These are phyloP conservation scores for Sarocladiaceae sp. DNA, from an alignment of 2,329 filamentous ascomycete species.

Conservation along the genomic window DNA sequence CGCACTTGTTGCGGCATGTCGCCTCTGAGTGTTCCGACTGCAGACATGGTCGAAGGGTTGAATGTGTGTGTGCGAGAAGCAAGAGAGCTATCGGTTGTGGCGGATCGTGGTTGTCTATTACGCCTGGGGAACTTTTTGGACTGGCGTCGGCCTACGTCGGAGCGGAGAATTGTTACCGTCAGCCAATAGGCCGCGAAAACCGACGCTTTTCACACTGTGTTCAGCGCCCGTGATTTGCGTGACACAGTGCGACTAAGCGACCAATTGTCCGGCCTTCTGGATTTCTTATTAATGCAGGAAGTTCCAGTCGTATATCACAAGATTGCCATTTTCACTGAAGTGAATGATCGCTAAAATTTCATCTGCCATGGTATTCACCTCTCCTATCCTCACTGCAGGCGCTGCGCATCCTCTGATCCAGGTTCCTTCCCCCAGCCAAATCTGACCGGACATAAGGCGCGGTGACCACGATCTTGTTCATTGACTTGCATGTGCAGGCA, in stretches of 20 bases:
- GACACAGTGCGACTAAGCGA: neutral
- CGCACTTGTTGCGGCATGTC: conserved; percentile 54
- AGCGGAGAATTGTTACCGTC: conserved; percentile 23
- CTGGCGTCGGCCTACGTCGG: conserved; percentile 19
- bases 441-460: too few species aligned
- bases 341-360: too few species aligned
- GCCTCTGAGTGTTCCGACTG: conserved; percentile 38
- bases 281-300: neutral
- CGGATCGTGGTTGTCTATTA: conserved; percentile 11
- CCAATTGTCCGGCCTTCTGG: neutral
- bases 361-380: too few species aligned
- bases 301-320: too few species aligned
- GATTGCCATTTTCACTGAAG: too few species aligned
- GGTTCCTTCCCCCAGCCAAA: too few species aligned
- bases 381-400: too few species aligned
- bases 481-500: neutral
- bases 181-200: neutral
- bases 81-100: conserved; percentile 4
- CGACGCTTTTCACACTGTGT: neutral
- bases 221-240: neutral
- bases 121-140: conserved; percentile 10
- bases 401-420: too few species aligned
- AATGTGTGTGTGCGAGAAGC: conserved; percentile 11
- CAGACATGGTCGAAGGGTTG: conserved; percentile 32
- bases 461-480: too few species aligned